Evolutionary conservation across 257 asterid species (phyloP).

Genomic region (Capsicum baccatum): DNA sequence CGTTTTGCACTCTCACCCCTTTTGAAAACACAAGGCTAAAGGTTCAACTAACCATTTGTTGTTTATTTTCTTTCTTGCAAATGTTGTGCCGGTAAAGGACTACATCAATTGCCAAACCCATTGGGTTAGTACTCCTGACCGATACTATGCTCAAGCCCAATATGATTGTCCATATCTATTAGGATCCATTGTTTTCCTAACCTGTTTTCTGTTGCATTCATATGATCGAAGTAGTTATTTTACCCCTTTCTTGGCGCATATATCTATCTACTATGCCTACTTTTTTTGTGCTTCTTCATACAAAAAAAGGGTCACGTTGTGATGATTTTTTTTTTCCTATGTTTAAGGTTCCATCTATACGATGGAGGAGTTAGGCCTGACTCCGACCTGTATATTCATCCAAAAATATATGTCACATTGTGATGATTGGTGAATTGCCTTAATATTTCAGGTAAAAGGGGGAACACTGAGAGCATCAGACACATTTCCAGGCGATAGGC

Average conservation of each 20-base stretch:
- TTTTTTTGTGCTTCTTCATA: no score
- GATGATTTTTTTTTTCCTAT: not conserved
- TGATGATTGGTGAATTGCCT: not conserved
- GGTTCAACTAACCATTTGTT: not conserved
- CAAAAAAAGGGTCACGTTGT: no score
- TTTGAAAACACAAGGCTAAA: no score
- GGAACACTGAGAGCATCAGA: slow-evolving; percentile 61
- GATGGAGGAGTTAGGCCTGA: no score
- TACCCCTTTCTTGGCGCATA: not conserved
- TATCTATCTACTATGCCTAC: no score
- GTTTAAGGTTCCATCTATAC: no score
- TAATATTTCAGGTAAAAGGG: slow-evolving; percentile 45
- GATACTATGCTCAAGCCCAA: not conserved
- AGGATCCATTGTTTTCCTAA: not conserved
- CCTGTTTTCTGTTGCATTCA: not conserved
- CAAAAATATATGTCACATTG: not conserved
- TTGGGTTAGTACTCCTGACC: not conserved
- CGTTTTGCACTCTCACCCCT: no score
- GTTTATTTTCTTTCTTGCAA: not conserved
- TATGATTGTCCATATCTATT: not conserved
- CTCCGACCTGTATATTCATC: no score
- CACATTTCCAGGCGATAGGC: slow-evolving; percentile 56
- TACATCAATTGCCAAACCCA: not conserved
- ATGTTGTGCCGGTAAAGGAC: not conserved
- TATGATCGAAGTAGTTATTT: not conserved